phyloP scores from a whole-genome alignment of 2,329 filamentous ascomycete species.

The Cladophialophora bantiana region DNA sequence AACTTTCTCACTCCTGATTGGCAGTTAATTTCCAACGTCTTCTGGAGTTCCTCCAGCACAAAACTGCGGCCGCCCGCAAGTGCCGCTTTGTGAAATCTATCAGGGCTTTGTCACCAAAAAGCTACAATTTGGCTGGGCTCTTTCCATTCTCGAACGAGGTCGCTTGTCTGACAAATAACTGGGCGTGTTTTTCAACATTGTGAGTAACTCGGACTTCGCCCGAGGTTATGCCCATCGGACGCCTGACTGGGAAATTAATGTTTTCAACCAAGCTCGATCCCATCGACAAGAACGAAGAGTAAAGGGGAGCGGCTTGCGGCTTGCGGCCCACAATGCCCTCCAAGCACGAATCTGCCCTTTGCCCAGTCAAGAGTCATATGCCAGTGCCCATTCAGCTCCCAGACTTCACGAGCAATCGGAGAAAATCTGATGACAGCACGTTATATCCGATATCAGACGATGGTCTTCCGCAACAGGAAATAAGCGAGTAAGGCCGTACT shows the following conservation, averaged over 20 bases:
- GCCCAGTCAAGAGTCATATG: neutral
- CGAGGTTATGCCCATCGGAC: neutral
- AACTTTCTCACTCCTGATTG: neutral
- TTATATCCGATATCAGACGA: neutral
- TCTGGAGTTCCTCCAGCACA: neutral
- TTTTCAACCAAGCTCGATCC: neutral
- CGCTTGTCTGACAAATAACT: neutral
- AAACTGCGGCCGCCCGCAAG: neutral
- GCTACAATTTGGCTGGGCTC: neutral
- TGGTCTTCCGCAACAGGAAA: neutral
- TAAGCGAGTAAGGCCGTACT: neutral
- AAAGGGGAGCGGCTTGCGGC: neutral
- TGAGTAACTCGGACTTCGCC: slow-evolving; percentile 5
- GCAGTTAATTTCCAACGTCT: neutral
- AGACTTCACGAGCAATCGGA: neutral
- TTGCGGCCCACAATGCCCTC: neutral
- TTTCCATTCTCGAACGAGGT: neutral
- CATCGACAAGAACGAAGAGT: neutral
- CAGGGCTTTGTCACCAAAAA: neutral
- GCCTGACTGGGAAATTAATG: neutral
- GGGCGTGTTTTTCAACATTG: neutral
- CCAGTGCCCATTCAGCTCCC: neutral
- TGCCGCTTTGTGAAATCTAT: neutral
- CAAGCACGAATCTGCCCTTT: neutral
- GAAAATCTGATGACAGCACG: neutral